Conservation (phyloP, 2,329 filamentous ascomycete species). For the Tolypocladium ovalisporum region DNA sequence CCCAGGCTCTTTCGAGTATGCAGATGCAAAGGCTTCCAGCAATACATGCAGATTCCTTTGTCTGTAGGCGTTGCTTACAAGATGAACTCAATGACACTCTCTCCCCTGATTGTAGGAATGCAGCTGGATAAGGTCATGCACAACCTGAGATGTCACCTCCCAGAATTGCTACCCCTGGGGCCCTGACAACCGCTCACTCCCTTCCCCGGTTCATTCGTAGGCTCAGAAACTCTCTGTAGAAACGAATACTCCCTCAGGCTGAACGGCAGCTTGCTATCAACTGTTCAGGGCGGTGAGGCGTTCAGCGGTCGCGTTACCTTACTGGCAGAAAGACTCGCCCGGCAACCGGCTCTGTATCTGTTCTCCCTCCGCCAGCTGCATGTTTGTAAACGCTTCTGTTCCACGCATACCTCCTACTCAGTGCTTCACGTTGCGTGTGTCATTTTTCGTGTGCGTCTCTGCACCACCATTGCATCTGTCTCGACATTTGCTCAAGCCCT, state of each 20-base stretch:
- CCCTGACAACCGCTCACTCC: too few species aligned
- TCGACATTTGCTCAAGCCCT: neutral
- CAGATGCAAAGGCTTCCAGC: too few species aligned
- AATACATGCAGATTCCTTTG: neutral
- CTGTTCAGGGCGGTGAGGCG: neutral
- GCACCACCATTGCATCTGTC: neutral
- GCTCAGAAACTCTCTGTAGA: too few species aligned
- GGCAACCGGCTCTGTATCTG: neutral
- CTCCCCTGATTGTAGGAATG: neutral
- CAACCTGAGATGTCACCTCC: too few species aligned
- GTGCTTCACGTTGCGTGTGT: neutral
- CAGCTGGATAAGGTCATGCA: too few species aligned
- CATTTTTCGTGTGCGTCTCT: neutral
- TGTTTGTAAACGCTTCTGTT: neutral
- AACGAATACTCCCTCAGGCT: rapidly evolving
- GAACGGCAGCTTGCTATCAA: neutral
- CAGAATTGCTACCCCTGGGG: too few species aligned
- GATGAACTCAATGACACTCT: neutral
- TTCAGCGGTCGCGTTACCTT: neutral
- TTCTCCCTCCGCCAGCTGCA: neutral
- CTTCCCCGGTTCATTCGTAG: too few species aligned
- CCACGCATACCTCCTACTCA: neutral
- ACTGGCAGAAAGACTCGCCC: neutral
- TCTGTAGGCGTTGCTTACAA: too few species aligned
- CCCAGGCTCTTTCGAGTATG: too few species aligned